Evolutionary conservation across 2,329 filamentous ascomycete genomes (phyloP), one percentile per base, ranked within the genome.

Genomic region (Paecilomyces formosus): DNA sequence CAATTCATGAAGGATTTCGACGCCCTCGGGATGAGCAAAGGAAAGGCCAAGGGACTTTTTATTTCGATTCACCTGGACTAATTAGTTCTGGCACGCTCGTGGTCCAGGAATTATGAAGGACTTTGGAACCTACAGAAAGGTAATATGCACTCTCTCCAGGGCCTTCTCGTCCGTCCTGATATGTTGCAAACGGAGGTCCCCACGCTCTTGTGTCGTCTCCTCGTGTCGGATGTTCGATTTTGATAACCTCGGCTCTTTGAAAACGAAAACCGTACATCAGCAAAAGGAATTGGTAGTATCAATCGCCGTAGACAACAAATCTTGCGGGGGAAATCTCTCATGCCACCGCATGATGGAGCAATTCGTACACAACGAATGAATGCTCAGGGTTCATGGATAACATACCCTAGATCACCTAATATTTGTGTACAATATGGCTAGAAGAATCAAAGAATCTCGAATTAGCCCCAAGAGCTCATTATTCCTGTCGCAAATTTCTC

Each of bases 31-130:
- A 65, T 92, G 85, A 66, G 92, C 89, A 68, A 96, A 96, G 0
- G 90, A 94, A 1, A 96, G 79, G 0, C 84, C 92, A 0, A 96
- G 73, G 0, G 90, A 95, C 71, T 92, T 93, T 72, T 96, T 96
- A 76, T 96, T 96, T 52, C 92, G 88, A 69, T 96, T 95, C 8
- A 88, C 88, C 89, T 92, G 59, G 30, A 4, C 13, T 4, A 54
- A 30, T 54, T 30, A 54, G 53, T 15, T 12, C 9, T 18, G 6
- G 12, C 33, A 45, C 2, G 18, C 7, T 45, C 4, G 1, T 45
- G n/a, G 18, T 31, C 30, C 30, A 31, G 30, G 35, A 18, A 8
- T 4, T 18, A 45, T 18, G 0, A 9, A 45, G 18, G 15, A n/a
- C 13, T 45, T n/a, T 45, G 15, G 13, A n/a, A 15, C 53, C 2